Evolutionary conservation across 2,329 filamentous ascomycete species (phyloP).

Genomic region (Alternaria triticina): DNA sequence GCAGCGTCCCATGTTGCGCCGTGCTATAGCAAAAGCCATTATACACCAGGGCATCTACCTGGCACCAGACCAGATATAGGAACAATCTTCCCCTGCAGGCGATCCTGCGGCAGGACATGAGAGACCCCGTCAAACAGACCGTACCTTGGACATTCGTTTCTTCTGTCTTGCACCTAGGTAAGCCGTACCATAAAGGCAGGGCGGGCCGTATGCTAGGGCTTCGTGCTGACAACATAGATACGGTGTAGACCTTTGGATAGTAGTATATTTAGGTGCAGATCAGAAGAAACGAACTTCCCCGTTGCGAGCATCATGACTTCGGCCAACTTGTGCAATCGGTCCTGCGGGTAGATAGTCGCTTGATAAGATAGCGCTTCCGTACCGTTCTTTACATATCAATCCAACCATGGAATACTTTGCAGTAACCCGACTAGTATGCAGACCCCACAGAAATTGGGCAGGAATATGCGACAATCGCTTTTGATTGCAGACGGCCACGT

Average conservation of each 20-base stretch:
- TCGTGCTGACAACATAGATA: neutral
- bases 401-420: slow-evolving; percentile 2
- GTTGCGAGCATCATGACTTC: neutral
- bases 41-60: neutral
- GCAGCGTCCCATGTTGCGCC: neutral
- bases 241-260: neutral
- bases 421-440: neutral
- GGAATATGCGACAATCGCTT: neutral
- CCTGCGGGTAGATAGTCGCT: slow-evolving; percentile 2
- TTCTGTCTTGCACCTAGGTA: neutral
- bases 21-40: slow-evolving; percentile 11
- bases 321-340: neutral
- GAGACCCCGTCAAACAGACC: neutral
- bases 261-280: neutral
- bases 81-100: slow-evolving; percentile 8
- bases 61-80: slow-evolving; percentile 1
- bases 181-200: neutral
- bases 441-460: neutral
- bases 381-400: neutral
- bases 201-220: neutral
- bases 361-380: slow-evolving; percentile 9
- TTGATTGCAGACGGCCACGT: neutral
- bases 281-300: neutral
- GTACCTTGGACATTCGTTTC: neutral
- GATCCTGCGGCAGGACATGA: neutral